A percentile compares a stretch with the other conserved stretches of the same genome.
Conservation (phyloP, 805 yeast species). For the Zygosaccharomyces lentus region DNA sequence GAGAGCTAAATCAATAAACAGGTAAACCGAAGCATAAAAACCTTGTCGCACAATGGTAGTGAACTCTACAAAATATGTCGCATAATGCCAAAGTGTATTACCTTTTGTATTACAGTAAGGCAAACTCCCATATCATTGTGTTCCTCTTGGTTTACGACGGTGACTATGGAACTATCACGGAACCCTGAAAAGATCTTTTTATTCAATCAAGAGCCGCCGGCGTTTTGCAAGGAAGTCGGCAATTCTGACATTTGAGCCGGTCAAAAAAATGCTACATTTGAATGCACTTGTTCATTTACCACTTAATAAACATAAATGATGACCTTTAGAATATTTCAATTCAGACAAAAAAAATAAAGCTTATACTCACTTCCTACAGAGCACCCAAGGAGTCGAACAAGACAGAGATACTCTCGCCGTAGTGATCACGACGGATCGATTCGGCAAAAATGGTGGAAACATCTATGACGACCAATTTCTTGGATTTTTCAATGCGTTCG, state of each 20-base stretch:
- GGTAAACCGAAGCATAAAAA: slow-evolving; percentile 2
- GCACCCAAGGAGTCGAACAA: slow-evolving; percentile 81
- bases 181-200: slow-evolving; percentile 56
- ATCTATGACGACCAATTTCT: slow-evolving; percentile 82
- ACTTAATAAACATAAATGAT: not conserved
- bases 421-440: slow-evolving; percentile 97
- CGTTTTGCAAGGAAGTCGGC: too few relatives aligned
- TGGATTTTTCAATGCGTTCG: slow-evolving; percentile 50
- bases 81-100: slow-evolving; percentile 46
- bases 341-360: not conserved
- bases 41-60: slow-evolving; percentile 11
- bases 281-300: not conserved
- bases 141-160: slow-evolving; percentile 72
- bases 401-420: slow-evolving; percentile 94
- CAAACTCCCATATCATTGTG: too few relatives aligned
- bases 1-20: slow-evolving; percentile 1
- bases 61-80: slow-evolving; percentile 35
- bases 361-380: slow-evolving; percentile 14
- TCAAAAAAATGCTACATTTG: slow-evolving; percentile 37
- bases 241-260: slow-evolving; percentile 30
- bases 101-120: too few relatives aligned
- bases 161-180: slow-evolving; percentile 60
- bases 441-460: slow-evolving; percentile 95
- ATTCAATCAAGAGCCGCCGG: slow-evolving; percentile 46
- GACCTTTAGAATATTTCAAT: not conserved